Evolutionary conservation across 768 basidiomycete species (phyloP).

Genomic region (Mycena leptocephala): DNA sequence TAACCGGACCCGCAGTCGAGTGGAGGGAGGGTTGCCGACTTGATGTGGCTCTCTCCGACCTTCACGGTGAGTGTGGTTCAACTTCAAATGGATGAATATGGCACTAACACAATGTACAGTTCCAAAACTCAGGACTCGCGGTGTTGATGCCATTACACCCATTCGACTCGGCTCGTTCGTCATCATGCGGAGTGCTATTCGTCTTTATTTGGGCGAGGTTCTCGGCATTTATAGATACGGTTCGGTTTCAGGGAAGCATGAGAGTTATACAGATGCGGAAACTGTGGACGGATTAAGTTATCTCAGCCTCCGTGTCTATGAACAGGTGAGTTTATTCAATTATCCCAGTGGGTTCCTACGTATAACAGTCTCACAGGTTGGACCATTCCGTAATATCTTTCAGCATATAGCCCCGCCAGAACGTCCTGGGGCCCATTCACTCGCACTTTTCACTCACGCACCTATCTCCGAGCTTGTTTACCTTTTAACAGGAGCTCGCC

Average conservation of each 20-base stretch:
- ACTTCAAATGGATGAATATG: too few species aligned
- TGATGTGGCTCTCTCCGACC: neutral
- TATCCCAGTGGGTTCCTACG: too few species aligned
- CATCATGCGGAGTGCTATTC: neutral
- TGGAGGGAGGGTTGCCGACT: conserved; percentile 1
- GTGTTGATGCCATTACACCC: neutral
- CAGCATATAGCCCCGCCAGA: too few species aligned
- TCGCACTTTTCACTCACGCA: too few species aligned
- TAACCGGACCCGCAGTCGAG: neutral
- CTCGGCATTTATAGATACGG: conserved; percentile 12
- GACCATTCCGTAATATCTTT: too few species aligned
- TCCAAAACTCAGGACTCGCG: neutral
- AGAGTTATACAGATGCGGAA: conserved; percentile 17
- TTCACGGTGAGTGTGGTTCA: neutral
- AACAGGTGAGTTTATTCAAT: neutral
- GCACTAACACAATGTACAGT: too few species aligned
- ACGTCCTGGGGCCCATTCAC: too few species aligned
- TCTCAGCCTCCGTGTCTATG: neutral
- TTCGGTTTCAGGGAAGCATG: conserved; percentile 13
- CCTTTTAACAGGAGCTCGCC: too few species aligned
- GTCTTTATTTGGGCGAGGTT: conserved; percentile 15
- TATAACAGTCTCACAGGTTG: too few species aligned
- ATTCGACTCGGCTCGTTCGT: neutral
- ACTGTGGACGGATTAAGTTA: conserved; percentile 4
- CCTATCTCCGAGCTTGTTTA: too few species aligned